These are phyloP conservation scores for Lumnitzera racemosa DNA, from an alignment of 345 rosid species.

Conservation along the genomic window DNA sequence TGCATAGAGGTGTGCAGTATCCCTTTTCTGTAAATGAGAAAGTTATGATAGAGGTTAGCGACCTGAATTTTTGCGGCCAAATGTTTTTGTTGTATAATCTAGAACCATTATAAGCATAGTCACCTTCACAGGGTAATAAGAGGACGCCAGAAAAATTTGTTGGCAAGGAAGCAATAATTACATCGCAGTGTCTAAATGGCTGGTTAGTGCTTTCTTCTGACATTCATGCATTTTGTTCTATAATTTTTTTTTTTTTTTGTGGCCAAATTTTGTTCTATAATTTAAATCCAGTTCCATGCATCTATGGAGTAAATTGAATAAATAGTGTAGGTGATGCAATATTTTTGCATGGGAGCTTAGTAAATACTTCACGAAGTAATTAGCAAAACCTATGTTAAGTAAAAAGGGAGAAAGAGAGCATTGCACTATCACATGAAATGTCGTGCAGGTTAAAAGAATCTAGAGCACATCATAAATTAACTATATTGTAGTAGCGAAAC, in stretches of 20 bases:
- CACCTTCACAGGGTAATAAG: slow-evolving; percentile 67
- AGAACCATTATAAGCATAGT: slow-evolving; percentile 6
- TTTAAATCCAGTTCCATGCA: background rate
- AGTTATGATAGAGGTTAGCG: slow-evolving; percentile 78
- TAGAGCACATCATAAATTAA: too few relatives aligned
- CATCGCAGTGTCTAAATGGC: slow-evolving; percentile 98
- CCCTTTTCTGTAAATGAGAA: slow-evolving; percentile 93
- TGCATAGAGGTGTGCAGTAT: slow-evolving; percentile 72
- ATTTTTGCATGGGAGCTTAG: background rate
- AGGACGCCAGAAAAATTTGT: slow-evolving; percentile 95
- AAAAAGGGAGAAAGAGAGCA: too few relatives aligned
- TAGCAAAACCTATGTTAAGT: too few relatives aligned
- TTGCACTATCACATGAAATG: too few relatives aligned
- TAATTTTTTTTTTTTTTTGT: too few relatives aligned
- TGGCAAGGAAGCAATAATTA: slow-evolving; percentile 93
- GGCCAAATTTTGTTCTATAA: too few relatives aligned
- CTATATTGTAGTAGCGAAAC: too few relatives aligned
- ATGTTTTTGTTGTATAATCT: slow-evolving; percentile 4
- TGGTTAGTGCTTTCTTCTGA: slow-evolving; percentile 44
- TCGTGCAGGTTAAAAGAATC: too few relatives aligned
- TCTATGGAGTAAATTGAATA: background rate
- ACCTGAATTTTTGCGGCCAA: background rate
- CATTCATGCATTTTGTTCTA: background rate
- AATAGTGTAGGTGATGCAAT: background rate
- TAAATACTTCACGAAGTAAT: too few relatives aligned